phyloP scores from a whole-genome alignment of 2,329 filamentous ascomycete genomes.

The Aspergillus spinulosporus region DNA sequence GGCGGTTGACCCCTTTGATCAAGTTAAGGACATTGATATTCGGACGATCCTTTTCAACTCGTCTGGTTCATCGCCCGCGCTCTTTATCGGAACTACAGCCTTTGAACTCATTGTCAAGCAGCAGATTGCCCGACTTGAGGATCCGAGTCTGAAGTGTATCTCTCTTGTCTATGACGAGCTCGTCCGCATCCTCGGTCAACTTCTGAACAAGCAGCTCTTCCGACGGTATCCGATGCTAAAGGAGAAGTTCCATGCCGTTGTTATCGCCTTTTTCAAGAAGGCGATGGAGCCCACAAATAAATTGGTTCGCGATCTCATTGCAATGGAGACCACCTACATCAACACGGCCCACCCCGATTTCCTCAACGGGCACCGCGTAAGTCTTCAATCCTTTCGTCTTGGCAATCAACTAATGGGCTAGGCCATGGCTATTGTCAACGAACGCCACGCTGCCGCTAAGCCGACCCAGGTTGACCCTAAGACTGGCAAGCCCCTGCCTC shows the following conservation, averaged over 20 bases:
- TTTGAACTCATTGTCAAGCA: slow-evolving; percentile 99
- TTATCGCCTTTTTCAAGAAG: slow-evolving; percentile 96
- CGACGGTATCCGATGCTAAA: slow-evolving; percentile 90
- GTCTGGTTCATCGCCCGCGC: slow-evolving; percentile 92
- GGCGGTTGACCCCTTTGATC: slow-evolving; percentile 94
- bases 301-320: slow-evolving; percentile 85
- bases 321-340: slow-evolving; percentile 96
- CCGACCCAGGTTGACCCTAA: slow-evolving; percentile 97
- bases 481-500: slow-evolving; percentile 91
- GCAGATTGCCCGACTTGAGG: slow-evolving; percentile 94
- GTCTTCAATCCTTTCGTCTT: slow-evolving; percentile 27
- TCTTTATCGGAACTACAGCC: slow-evolving; percentile 97
- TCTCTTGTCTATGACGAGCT: slow-evolving; percentile 96
- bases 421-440: slow-evolving; percentile 98
- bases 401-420: slow-evolving; percentile 33
- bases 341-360: slow-evolving; percentile 99
- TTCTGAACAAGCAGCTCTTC: slow-evolving; percentile 86
- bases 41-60: slow-evolving; percentile 98
- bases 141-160: slow-evolving; percentile 95
- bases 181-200: slow-evolving; percentile 88
- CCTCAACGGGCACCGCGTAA: slow-evolving; percentile 84
- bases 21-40: slow-evolving; percentile 97
- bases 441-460: slow-evolving; percentile 77
- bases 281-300: slow-evolving; percentile 98
- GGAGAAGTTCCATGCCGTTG: slow-evolving; percentile 92